Base-by-base conservation (phyloP, 1,284 basidiomycete genomes). In the Malassezia brasiliensis region DNA sequence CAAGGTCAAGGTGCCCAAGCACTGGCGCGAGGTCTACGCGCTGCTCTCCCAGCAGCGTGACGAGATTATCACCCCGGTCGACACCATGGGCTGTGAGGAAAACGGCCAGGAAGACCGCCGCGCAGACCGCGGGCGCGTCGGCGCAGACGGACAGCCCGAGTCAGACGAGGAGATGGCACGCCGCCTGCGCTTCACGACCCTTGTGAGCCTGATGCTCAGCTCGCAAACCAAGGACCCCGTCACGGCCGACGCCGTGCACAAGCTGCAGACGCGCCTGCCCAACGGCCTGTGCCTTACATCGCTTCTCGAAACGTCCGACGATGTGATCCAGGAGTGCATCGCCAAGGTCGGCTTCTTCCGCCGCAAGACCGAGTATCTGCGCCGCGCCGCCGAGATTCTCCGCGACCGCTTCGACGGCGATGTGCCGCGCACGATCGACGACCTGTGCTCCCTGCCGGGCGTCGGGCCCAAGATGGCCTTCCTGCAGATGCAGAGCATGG, bases 331-430 rank as follows among this genome's bases (percentile, higher is more conserved):
- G 1, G 79, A 81, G 0, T 84, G 86, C 6, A 93, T 96, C 56
- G 80, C 79, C 50, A 91, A 91, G 77, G 90, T 94, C 3, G 89
- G 90, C 0, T 94, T 96, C 70, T 94, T 90, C 88, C 79, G 86
- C 17, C 79, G 86, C 45, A 96, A 96, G 76, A 86, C 89, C 1
- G 78, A 77, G 30, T 72, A 74, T 34, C 47, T 74, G 22, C 62
- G 62, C 20, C 54, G 47, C 1, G 66, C 62, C 1, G 65, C 69
- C 1, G 42, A 51, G 9, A 66, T 69, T 17, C 35, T 72, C 0
- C 14, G 35, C 8, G 45, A 55, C 30, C 62, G 66, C 34, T 66
- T 67, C 20, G 44, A 31, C 3, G 68, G 69, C 9, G 67, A 71
- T 38, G 65, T 74, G 9, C 69, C 69, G 0, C 38, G 34, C 2